Base-by-base conservation (phyloP, 352 stramenopile species). In the Phytophthora sojae region DNA sequence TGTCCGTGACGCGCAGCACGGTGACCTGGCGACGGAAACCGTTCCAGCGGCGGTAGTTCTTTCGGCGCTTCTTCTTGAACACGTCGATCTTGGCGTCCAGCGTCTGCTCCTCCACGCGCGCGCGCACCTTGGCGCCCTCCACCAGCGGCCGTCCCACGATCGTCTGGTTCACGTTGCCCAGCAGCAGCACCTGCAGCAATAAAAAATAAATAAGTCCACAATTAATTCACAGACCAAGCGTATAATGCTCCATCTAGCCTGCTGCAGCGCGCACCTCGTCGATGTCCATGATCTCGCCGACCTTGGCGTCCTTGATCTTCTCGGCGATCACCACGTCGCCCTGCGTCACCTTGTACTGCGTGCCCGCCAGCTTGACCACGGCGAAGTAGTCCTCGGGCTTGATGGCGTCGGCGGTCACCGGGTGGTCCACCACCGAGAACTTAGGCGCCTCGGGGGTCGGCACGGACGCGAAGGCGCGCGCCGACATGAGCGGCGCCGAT, bases 31-130 rank as follows among this genome's bases (percentile, higher is more conserved):
- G 89, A 77, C 89, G 89, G 81, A 94, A 95, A 11, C 89, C 89
- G 74, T 96, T 94, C 89, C 88, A 95, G 69, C 89, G 87, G 57
- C 88, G 89, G 75, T 96, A 96, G 75, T 94, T 95, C 81, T 96
- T 96, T 91, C 89, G 82, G 68, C 89, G 87, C 65, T 95, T 95
- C 82, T 96, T 96, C 81, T 96, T 96, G 78, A 96, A 96, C 63
- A 96, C 88, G 73, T 95, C 88, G 58, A 96, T 93, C 73, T 96
- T 96, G 57, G 86, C 83, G 67, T 96, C 89, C 49, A 96, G 69
- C 47, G 89, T 96, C 77, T 96, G 89, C 72, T 96, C 89, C 68
- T 96, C 89, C 60, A 96, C 89, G 45, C 87, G 88, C 12, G 86
- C 89, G 54, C 86, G 84, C 60, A 96, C 89, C 35, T 88, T 79